These are phyloP conservation scores for Caryopteris hybrid DNA, from an alignment of 305 asterid species.

Conservation along the genomic window DNA sequence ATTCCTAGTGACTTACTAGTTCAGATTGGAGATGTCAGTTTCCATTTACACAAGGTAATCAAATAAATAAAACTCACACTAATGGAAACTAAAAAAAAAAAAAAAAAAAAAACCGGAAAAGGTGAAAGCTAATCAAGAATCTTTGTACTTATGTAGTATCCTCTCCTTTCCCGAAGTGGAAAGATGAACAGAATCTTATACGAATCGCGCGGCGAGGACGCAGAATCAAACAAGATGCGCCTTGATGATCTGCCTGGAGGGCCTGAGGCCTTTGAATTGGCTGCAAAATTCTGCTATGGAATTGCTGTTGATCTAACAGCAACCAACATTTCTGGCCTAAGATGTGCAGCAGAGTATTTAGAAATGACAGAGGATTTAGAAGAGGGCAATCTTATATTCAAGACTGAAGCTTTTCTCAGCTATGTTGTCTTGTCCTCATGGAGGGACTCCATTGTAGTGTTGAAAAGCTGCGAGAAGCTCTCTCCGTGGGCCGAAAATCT, in stretches of 20 bases:
- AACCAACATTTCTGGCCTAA: slow-evolving; percentile 67
- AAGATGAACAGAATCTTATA: slow-evolving; percentile 64
- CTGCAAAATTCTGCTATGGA: slow-evolving; percentile 92
- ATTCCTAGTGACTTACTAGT: slow-evolving; percentile 76
- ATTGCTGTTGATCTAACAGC: slow-evolving; percentile 79
- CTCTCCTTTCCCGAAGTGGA: slow-evolving; percentile 78
- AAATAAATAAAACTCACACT: too few species aligned
- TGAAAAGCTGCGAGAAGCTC: slow-evolving; percentile 70
- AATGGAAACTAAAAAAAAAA: too few species aligned
- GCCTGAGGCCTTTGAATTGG: slow-evolving; percentile 71
- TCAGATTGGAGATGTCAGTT: slow-evolving; percentile 73
- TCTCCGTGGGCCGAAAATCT: slow-evolving; percentile 97
- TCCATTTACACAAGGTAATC: slow-evolving; percentile 87
- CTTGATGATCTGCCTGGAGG: slow-evolving; percentile 85
- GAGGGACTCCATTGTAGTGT: slow-evolving; percentile 80
- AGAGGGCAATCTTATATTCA: slow-evolving; percentile 91
- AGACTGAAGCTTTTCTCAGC: slow-evolving; percentile 90
- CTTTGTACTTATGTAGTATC: slow-evolving; percentile 35
- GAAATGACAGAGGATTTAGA: slow-evolving; percentile 97
- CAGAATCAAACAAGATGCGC: slow-evolving; percentile 40
- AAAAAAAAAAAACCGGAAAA: too few species aligned
- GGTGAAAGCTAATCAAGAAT: not conserved
- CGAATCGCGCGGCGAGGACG: slow-evolving; percentile 47
- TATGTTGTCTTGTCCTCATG: slow-evolving; percentile 88
- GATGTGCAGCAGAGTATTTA: slow-evolving; percentile 88